phyloP scores from a whole-genome alignment of 192 early-diverging fungal species.

The Endogone sp. region DNA sequence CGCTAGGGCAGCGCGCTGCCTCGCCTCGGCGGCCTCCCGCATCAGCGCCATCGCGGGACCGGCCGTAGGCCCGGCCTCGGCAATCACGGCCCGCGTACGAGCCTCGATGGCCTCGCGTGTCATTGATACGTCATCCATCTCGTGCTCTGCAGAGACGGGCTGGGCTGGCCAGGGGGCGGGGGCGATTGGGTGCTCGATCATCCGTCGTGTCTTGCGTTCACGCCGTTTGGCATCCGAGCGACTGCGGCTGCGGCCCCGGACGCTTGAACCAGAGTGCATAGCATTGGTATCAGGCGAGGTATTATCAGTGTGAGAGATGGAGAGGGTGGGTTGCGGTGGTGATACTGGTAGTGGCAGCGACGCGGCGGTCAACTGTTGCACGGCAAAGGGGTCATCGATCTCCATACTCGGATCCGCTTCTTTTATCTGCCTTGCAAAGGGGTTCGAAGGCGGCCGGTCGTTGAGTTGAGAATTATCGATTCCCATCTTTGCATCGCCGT shows the following conservation, averaged over 20 bases:
- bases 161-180: background rate
- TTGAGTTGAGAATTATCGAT: too few relatives aligned
- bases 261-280: background rate
- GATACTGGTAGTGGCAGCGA: background rate
- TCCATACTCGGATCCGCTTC: background rate
- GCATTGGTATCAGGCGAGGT: background rate
- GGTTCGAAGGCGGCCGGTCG: background rate
- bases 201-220: background rate
- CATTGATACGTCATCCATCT: background rate
- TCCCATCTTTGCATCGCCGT: too few relatives aligned
- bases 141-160: background rate
- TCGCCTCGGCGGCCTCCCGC: background rate
- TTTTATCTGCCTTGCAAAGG: background rate
- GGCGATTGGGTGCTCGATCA: background rate
- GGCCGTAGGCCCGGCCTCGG: background rate
- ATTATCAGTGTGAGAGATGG: background rate
- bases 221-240: background rate
- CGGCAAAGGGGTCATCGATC: background rate
- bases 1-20: background rate
- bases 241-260: background rate
- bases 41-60: background rate
- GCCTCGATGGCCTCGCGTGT: background rate
- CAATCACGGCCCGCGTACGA: background rate
- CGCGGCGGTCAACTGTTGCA: too few relatives aligned
- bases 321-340: background rate